Evolutionary conservation across 768 basidiomycete genomes (phyloP).

Genomic region (Coprinopsis cinerea): DNA sequence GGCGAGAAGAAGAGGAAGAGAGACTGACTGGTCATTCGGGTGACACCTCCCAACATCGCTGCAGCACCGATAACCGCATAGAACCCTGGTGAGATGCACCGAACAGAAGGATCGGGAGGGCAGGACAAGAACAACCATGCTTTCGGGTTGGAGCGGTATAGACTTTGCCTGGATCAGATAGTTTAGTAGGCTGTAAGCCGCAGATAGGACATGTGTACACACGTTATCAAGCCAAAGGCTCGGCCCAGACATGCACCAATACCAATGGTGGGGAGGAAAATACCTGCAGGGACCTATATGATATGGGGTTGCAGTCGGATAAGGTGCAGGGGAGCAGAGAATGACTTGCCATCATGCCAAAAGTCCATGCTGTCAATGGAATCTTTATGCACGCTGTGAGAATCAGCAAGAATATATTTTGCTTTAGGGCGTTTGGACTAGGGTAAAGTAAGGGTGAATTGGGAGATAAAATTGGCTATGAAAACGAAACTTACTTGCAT

Average conservation of each 20-base stretch:
- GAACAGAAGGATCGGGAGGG: conserved; percentile 62
- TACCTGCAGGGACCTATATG: conserved; percentile 63
- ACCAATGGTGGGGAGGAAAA: conserved; percentile 71
- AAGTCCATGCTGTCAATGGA: conserved; percentile 66
- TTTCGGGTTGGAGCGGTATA: conserved; percentile 58
- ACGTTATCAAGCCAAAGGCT: conserved; percentile 65
- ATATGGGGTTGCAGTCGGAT: not conserved
- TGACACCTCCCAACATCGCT: conserved; percentile 72
- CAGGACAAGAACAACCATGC: conserved; percentile 70
- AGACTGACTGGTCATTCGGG: conserved; percentile 66
- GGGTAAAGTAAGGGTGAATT: not conserved
- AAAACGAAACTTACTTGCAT: conserved; percentile 57
- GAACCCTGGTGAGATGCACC: conserved; percentile 70
- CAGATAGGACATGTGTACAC: conserved; percentile 16
- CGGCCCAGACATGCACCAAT: conserved; percentile 71
- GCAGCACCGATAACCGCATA: conserved; percentile 75
- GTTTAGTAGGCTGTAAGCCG: not conserved
- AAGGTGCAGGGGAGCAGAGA: conserved; percentile 1
- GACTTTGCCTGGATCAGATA: conserved; percentile 44
- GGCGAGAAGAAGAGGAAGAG: not conserved
- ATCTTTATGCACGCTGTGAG: conserved; percentile 60
- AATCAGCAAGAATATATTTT: conserved; percentile 62
- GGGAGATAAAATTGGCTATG: not conserved
- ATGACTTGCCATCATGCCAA: conserved; percentile 63
- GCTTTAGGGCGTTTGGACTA: conserved; percentile 60